Percentiles rank a stretch among this genome's conserved stretches.
These are phyloP conservation scores for Apiospora sp. DNA, from an alignment of 2,329 filamentous ascomycete species.

Conservation along the genomic window DNA sequence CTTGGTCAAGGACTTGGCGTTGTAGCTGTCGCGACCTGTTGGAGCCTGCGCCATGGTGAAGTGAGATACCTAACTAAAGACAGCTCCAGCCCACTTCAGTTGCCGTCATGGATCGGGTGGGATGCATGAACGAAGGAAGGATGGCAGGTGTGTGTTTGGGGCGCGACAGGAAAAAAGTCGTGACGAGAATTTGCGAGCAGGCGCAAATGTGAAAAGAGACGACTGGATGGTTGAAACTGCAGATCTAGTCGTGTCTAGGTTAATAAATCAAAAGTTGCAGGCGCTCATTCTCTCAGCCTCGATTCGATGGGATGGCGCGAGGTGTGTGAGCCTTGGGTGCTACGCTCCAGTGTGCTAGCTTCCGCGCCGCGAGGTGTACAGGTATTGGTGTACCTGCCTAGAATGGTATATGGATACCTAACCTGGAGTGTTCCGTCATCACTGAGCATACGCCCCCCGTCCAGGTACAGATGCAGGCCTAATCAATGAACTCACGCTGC, in stretches of 20 bases:
- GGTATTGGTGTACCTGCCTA: conserved; percentile 12
- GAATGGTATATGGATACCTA: conserved; percentile 11
- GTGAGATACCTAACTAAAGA: conserved; percentile 12
- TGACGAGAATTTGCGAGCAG: conserved; percentile 11
- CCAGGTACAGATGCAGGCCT: background rate
- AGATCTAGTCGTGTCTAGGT: conserved; percentile 17
- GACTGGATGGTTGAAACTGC: conserved; percentile 13
- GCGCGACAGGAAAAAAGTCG: background rate
- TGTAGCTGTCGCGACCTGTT: conserved; percentile 58
- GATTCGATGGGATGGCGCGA: conserved; percentile 15
- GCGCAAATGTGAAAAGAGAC: conserved; percentile 19
- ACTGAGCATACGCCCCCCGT: background rate
- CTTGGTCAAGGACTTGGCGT: conserved; percentile 72
- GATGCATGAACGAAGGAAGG: conserved; percentile 21
- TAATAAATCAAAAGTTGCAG: conserved; percentile 19
- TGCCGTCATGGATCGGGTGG: conserved; percentile 14
- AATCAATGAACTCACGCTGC: background rate
- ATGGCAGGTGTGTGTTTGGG: background rate
- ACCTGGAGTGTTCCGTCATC: conserved; percentile 14
- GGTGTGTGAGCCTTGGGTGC: conserved; percentile 19
- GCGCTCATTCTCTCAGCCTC: conserved; percentile 14
- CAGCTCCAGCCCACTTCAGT: conserved; percentile 23
- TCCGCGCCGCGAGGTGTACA: background rate
- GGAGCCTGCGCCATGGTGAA: conserved; percentile 24
- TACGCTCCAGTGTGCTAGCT: conserved; percentile 2